These are phyloP conservation scores for Trichosanthes cucumerina DNA, from an alignment of 306 rosid species.

Conservation along the genomic window DNA sequence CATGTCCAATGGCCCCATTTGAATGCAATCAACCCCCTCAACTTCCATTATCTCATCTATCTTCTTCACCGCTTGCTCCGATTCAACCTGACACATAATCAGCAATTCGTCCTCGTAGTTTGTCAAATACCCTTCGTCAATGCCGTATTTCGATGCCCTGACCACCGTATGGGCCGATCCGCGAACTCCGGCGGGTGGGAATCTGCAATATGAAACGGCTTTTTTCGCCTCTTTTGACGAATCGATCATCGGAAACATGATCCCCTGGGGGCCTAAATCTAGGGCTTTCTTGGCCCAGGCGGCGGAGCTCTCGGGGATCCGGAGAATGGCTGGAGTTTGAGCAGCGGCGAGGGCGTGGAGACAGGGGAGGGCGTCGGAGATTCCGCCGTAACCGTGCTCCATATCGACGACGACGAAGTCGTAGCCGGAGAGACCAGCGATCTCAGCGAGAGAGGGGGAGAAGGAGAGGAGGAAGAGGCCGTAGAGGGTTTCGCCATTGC, in stretches of 20 bases:
- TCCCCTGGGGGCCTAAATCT: constrained; percentile 77
- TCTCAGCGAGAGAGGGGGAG: constrained; percentile 80
- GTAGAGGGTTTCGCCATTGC: constrained; percentile 55
- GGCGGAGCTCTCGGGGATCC: constrained; percentile 55
- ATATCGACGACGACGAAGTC: constrained; percentile 73
- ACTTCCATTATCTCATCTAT: constrained; percentile 41
- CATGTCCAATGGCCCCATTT: constrained; percentile 82
- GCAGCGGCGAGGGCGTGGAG: constrained; percentile 66
- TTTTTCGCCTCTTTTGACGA: constrained; percentile 32
- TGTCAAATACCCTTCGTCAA: constrained; percentile 58
- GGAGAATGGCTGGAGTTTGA: constrained; percentile 49
- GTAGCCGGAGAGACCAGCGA: constrained; percentile 64
- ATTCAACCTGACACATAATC: constrained; percentile 61
- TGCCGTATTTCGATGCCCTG: constrained; percentile 59
- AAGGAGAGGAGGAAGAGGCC: constrained; percentile 66
- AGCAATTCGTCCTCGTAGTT: constrained; percentile 54
- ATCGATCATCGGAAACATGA: constrained; percentile 85
- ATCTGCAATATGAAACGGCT: constrained; percentile 65
- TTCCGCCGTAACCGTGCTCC: constrained; percentile 77
- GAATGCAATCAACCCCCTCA: constrained; percentile 73
- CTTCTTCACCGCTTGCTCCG: constrained; percentile 37
- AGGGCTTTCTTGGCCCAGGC: constrained; percentile 81
- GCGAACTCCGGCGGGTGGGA: constrained; percentile 59
- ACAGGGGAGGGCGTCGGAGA: constrained; percentile 51
- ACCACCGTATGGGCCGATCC: constrained; percentile 73